Evolutionary conservation across 257 asterid genomes (phyloP).

Genomic region (Solanum dulcamara): DNA sequence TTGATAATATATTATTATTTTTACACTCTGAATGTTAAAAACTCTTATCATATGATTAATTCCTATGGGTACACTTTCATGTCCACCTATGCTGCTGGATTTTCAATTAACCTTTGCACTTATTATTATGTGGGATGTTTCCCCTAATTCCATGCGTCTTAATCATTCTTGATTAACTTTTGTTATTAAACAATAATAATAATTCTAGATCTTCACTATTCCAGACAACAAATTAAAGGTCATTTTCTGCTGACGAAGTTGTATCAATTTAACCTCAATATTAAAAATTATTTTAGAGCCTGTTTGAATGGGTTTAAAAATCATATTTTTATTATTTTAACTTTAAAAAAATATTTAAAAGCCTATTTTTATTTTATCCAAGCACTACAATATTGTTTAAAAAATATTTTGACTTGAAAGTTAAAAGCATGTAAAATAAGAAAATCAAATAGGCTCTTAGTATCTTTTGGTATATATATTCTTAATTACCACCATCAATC

Average conservation of each 20-base stretch:
- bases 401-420: background rate
- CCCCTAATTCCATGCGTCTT: background rate
- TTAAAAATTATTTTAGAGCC: background rate
- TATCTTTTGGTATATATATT: background rate
- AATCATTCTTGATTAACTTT: background rate
- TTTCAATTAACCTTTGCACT: background rate
- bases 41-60: background rate
- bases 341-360: too few species aligned
- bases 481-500: background rate
- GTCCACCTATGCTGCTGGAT: background rate
- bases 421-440: too few species aligned
- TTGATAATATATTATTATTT: background rate
- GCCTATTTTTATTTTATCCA: too few species aligned
- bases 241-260: background rate
- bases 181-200: background rate
- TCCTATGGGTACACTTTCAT: background rate
- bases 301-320: background rate
- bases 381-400: too few species aligned
- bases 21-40: background rate
- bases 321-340: too few species aligned
- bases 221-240: background rate
- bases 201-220: background rate
- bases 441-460: background rate
- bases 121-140: background rate
- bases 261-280: background rate